These are phyloP conservation scores for Fusarium bactridioides DNA, from an alignment of 2,329 filamentous ascomycete genomes.

Conservation along the genomic window DNA sequence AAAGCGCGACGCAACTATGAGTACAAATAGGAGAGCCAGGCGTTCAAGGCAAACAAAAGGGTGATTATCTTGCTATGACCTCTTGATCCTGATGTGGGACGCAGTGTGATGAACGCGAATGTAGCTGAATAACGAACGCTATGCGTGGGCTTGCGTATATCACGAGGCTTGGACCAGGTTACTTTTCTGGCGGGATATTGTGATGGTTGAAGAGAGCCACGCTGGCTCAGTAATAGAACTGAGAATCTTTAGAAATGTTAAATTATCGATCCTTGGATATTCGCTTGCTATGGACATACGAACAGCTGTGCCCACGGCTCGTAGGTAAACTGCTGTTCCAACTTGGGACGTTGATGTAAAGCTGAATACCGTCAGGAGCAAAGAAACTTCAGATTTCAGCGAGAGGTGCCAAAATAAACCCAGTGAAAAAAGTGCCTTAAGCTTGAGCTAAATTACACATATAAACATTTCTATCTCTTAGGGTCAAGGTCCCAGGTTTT, in stretches of 20 bases:
- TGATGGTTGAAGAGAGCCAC: not conserved
- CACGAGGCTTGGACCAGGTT: not conserved
- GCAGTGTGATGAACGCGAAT: constrained; percentile 14
- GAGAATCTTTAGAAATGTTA: constrained; percentile 7
- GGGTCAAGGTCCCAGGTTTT: not conserved
- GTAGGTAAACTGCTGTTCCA: not conserved
- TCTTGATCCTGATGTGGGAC: constrained; percentile 27
- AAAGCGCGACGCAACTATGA: constrained; percentile 72
- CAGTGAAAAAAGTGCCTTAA: too few species aligned
- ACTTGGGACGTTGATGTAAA: constrained; percentile 25
- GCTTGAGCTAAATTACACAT: not conserved
- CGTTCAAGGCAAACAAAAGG: constrained; percentile 47
- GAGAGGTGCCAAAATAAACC: not conserved
- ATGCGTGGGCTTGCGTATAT: not conserved
- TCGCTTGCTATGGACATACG: not conserved
- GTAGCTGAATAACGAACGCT: not conserved
- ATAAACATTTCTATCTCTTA: not conserved
- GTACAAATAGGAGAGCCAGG: constrained; percentile 44
- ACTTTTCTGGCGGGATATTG: not conserved
- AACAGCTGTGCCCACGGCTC: not conserved
- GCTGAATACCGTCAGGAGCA: constrained; percentile 26
- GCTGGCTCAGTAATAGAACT: constrained; percentile 15
- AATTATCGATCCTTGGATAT: not conserved
- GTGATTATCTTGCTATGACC: constrained; percentile 36
- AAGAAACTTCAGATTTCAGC: not conserved